A percentile compares a stretch with the other conserved stretches of the same genome.
Conservation (phyloP, 2,329 filamentous ascomycete genomes). For the Cadophora malorum region DNA sequence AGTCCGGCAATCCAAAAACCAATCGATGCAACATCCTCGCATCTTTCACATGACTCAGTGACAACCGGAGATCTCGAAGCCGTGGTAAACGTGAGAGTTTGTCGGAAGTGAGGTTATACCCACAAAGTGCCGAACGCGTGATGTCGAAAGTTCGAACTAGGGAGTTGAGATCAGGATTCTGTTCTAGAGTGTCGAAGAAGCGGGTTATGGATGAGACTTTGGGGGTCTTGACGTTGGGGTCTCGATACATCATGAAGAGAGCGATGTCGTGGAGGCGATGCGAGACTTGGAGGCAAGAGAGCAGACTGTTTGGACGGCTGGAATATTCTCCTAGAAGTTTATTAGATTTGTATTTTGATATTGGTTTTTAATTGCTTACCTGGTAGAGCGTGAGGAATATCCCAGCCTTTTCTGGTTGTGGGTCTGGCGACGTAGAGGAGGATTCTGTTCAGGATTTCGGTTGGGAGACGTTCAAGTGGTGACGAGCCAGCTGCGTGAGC, state of each 20-base stretch:
- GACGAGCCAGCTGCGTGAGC: conserved; percentile 19
- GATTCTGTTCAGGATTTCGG: conserved; percentile 24
- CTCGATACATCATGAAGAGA: conserved; percentile 19
- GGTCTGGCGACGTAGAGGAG: conserved; percentile 16
- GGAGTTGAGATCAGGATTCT: background rate
- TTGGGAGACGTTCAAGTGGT: conserved; percentile 26
- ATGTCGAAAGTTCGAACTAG: conserved; percentile 22
- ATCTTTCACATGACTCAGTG: conserved; percentile 12
- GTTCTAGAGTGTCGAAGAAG: conserved; percentile 1
- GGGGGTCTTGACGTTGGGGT: conserved; percentile 11
- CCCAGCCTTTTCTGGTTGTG: conserved; percentile 11
- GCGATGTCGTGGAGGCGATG: conserved; percentile 17
- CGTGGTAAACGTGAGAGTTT: conserved; percentile 13
- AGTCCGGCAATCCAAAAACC: background rate
- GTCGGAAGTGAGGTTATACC: background rate
- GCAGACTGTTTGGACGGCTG: conserved; percentile 1
- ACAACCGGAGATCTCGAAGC: conserved; percentile 7
- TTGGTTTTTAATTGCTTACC: conserved; percentile 5
- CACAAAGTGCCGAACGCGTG: background rate
- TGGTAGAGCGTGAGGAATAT: conserved; percentile 18
- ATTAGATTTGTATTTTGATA: background rate
- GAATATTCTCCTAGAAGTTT: background rate
- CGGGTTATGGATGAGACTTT: conserved; percentile 3
- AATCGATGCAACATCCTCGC: conserved; percentile 6
- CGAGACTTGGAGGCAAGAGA: conserved; percentile 18